Percentiles rank a stretch among this genome's conserved stretches.
Conservation (phyloP, 495 filamentous ascomycete species). For the Lasiosphaeria hispida region DNA sequence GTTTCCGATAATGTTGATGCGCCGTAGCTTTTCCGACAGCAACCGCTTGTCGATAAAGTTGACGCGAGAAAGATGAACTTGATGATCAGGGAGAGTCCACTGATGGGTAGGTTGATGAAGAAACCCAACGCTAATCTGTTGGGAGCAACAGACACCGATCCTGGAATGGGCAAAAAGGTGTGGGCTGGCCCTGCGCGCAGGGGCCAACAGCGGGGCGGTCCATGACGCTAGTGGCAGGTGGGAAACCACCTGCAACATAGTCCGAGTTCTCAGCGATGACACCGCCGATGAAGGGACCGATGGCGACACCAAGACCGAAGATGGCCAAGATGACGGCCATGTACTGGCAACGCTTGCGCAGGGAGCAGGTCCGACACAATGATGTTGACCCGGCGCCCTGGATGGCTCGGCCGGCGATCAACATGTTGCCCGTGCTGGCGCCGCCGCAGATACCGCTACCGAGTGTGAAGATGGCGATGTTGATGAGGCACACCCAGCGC, state of each 20-base stretch:
- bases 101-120: slow-evolving; percentile 37
- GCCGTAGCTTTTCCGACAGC: slow-evolving; percentile 19
- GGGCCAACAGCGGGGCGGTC: no score
- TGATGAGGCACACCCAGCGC: slow-evolving; percentile 8
- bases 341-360: slow-evolving; percentile 59
- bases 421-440: slow-evolving; percentile 46
- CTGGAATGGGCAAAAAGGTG: no score
- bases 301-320: slow-evolving; percentile 62
- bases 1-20: slow-evolving; percentile 34
- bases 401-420: slow-evolving; percentile 69
- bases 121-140: slow-evolving; percentile 44
- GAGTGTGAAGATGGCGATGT: slow-evolving; percentile 37
- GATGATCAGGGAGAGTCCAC: slow-evolving; percentile 23
- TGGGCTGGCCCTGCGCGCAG: no score
- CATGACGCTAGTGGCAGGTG: no score
- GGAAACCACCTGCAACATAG: no score
- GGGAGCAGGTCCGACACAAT: slow-evolving; percentile 65
- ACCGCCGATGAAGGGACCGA: slow-evolving; percentile 77
- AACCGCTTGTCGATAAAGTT: slow-evolving; percentile 18
- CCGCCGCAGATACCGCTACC: slow-evolving; percentile 43
- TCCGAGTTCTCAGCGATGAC: slow-evolving; percentile 52
- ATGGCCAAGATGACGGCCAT: slow-evolving; percentile 36
- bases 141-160: no score
- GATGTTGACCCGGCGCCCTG: slow-evolving; percentile 77
- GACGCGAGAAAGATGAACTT: slow-evolving; percentile 35